A percentile compares a stretch with the other conserved stretches of the same genome.
phyloP scores from a whole-genome alignment of 2,329 filamentous ascomycete species.

The Graphiopsis chlorocephala region DNA sequence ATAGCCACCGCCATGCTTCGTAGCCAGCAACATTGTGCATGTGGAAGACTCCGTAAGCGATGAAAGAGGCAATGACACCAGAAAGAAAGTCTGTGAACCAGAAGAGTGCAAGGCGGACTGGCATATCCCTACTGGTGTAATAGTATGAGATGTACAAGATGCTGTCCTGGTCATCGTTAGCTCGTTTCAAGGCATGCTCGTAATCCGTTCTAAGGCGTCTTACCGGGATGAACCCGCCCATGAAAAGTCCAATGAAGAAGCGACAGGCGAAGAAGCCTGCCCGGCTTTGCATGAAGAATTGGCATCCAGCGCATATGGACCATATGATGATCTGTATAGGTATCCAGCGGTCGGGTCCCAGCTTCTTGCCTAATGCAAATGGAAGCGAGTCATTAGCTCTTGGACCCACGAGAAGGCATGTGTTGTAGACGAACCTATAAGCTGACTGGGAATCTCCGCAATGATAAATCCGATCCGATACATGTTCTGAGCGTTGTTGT shows the following conservation, averaged over 20 bases:
- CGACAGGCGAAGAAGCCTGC: constrained; percentile 39
- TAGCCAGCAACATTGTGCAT: constrained; percentile 47
- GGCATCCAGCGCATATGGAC: constrained; percentile 40
- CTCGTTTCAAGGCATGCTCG: background rate
- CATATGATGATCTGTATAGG: constrained; percentile 43
- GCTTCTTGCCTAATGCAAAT: constrained; percentile 33
- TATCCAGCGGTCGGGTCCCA: constrained; percentile 46
- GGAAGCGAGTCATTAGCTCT: background rate
- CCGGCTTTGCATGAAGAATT: constrained; percentile 27
- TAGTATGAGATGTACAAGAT: constrained; percentile 71
- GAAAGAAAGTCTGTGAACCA: constrained; percentile 47
- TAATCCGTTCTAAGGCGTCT: background rate
- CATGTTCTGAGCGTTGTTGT: constrained; percentile 44
- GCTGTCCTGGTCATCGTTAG: constrained; percentile 38
- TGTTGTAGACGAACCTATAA: constrained; percentile 31
- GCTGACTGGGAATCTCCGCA: constrained; percentile 37
- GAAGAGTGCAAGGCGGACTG: constrained; percentile 65
- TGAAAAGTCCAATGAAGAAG: constrained; percentile 41
- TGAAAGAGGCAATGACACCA: constrained; percentile 27
- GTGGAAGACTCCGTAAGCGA: constrained; percentile 35
- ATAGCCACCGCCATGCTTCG: constrained; percentile 47
- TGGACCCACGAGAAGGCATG: background rate
- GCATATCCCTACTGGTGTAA: constrained; percentile 69
- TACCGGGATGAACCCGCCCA: constrained; percentile 50
- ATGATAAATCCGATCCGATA: constrained; percentile 81